A percentile compares a stretch with the other conserved stretches of the same genome.
These are phyloP conservation scores for Colletotrichum tabaci DNA, from an alignment of 2,329 filamentous ascomycete species.

Conservation along the genomic window DNA sequence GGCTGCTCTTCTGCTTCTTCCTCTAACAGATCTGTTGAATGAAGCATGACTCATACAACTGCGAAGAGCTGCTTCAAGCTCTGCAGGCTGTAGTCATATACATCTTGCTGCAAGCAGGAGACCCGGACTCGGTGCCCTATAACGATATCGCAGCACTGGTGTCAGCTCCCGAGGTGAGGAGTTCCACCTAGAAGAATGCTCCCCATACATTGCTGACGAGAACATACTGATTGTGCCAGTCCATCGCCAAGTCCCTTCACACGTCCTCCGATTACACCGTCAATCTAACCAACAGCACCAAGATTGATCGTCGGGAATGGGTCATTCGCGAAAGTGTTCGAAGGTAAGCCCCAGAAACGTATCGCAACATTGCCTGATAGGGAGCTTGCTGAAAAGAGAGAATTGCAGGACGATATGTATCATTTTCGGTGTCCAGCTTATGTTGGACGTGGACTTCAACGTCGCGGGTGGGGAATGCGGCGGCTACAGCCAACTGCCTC, in stretches of 20 bases:
- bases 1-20: not conserved
- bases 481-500: constrained; percentile 15
- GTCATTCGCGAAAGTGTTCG: constrained; percentile 18
- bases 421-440: constrained; percentile 25
- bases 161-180: constrained; percentile 13
- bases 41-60: constrained; percentile 14
- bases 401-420: constrained; percentile 20
- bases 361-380: no score
- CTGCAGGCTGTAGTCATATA: constrained; percentile 26
- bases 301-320: constrained; percentile 27
- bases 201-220: not conserved
- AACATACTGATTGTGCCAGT: not conserved
- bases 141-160: constrained; percentile 12
- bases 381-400: not conserved
- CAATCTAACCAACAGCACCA: constrained; percentile 6
- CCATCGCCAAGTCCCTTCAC: constrained; percentile 12
- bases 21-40: not conserved
- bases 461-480: not conserved
- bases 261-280: not conserved
- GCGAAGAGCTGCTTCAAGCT: constrained; percentile 13
- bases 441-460: constrained; percentile 20
- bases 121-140: constrained; percentile 13
- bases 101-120: constrained; percentile 24
- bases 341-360: not conserved
- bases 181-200: not conserved